Conservation (phyloP, 169 alveolate genomes). For the Cryptosporidium ryanae region DNA sequence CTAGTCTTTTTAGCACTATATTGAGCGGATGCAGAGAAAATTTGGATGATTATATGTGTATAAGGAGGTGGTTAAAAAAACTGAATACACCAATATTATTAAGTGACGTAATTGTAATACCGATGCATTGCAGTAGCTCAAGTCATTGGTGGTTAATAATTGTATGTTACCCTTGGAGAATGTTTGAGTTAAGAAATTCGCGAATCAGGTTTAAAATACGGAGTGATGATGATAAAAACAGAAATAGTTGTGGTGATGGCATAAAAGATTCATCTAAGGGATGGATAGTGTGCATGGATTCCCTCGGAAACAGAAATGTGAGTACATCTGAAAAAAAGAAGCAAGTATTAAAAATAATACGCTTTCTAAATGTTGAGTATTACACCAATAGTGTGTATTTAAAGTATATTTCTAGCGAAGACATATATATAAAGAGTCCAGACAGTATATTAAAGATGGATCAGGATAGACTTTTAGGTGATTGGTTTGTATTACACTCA, state of each 20-base stretch:
- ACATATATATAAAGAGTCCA: background rate
- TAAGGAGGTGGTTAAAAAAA: constrained; percentile 52
- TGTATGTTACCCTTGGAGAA: constrained; percentile 52
- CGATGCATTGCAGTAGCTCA: constrained; percentile 51
- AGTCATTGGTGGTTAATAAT: constrained; percentile 56
- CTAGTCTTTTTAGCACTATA: constrained; percentile 51
- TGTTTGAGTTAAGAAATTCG: background rate
- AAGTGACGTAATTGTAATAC: constrained; percentile 50
- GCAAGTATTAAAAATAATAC: constrained; percentile 12
- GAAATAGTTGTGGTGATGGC: background rate
- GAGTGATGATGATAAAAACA: background rate
- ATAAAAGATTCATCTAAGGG: constrained; percentile 34
- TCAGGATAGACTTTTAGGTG: background rate
- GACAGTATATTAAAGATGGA: background rate
- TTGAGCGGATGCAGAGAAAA: constrained; percentile 37
- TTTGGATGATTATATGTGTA: constrained; percentile 29
- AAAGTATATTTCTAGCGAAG: background rate
- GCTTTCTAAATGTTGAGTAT: constrained; percentile 43
- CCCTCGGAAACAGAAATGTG: constrained; percentile 40
- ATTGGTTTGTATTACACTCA: constrained; percentile 40
- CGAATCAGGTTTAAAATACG: background rate
- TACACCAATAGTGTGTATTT: constrained; percentile 19
- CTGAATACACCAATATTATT: constrained; percentile 37
- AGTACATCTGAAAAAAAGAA: constrained; percentile 1
- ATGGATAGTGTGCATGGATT: constrained; percentile 67